Conservation (phyloP, 371 early-diverging fungal genomes). For the Smittium mucronatum region DNA sequence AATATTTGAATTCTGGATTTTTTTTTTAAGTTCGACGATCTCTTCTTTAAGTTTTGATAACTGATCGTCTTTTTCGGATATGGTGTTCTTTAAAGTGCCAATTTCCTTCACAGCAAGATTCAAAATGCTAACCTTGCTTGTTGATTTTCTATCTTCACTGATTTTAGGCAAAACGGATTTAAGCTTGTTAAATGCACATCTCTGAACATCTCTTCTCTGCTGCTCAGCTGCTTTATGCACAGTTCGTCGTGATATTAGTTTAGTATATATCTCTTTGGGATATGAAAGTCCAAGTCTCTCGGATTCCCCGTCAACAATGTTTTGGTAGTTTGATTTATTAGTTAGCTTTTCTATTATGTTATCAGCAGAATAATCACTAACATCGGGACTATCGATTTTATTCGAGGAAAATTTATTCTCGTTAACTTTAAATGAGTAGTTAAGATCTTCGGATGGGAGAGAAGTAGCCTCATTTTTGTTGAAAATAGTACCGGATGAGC, state of each 20-base stretch:
- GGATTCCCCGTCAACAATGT: constrained; percentile 69
- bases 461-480: not conserved
- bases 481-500: not conserved
- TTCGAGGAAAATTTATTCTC: not conserved
- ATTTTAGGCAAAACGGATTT: constrained; percentile 45
- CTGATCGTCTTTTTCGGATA: not conserved
- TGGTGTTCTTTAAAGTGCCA: constrained; percentile 31
- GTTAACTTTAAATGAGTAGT: not conserved
- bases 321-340: constrained; percentile 73
- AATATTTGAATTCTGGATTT: too few species aligned
- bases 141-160: constrained; percentile 43
- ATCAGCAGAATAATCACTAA: not conserved
- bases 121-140: constrained; percentile 48
- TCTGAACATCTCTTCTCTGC: constrained; percentile 78
- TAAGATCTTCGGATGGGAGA: not conserved
- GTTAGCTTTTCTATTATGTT: constrained; percentile 41
- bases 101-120: constrained; percentile 40
- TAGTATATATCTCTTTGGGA: constrained; percentile 50
- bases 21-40: not conserved
- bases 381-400: not conserved
- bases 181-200: constrained; percentile 74
- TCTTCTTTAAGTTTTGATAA: not conserved
- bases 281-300: constrained; percentile 60
- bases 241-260: constrained; percentile 57
- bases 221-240: constrained; percentile 89